A percentile compares a stretch with the other conserved stretches of the same genome.
Evolutionary conservation across 129 eudicot genomes (phyloP).

Genomic region (Flaveria brownii): DNA sequence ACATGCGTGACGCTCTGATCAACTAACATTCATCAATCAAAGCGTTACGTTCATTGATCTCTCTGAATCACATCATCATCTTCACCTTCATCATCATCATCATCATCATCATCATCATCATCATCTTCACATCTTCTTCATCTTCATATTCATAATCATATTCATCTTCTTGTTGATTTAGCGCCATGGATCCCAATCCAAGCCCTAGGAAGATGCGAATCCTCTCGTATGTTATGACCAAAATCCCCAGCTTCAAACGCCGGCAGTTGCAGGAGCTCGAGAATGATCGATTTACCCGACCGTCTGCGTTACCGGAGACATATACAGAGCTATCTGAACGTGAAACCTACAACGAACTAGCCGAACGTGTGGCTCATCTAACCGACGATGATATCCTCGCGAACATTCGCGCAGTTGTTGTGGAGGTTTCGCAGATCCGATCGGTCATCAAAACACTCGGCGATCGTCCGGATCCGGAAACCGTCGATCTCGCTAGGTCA

Average conservation of each 20-base stretch:
- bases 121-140: neutral
- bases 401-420: conserved; percentile 60
- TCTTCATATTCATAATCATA: neutral
- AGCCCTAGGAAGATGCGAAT: conserved; percentile 65
- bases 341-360: conserved; percentile 65
- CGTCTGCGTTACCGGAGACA: conserved; percentile 40
- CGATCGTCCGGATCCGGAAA: conserved; percentile 74
- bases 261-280: conserved; percentile 37
- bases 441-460: conserved; percentile 66
- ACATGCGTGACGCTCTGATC: conserved; percentile 37
- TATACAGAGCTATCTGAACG: conserved; percentile 61
- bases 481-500: conserved; percentile 61
- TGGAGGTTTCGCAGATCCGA: conserved; percentile 72
- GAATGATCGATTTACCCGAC: conserved; percentile 18
- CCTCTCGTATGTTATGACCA: conserved; percentile 69
- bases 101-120: neutral
- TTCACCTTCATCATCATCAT: neutral
- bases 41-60: conserved; percentile 45
- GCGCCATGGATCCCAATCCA: conserved; percentile 38
- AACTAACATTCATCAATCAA: neutral
- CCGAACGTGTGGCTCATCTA: conserved; percentile 69
- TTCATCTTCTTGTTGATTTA: neutral
- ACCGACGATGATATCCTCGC: conserved; percentile 60
- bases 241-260: conserved; percentile 54
- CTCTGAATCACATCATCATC: conserved; percentile 22